phyloP scores from a whole-genome alignment of 2,329 filamentous ascomycete genomes.

The Periconia sp. region DNA sequence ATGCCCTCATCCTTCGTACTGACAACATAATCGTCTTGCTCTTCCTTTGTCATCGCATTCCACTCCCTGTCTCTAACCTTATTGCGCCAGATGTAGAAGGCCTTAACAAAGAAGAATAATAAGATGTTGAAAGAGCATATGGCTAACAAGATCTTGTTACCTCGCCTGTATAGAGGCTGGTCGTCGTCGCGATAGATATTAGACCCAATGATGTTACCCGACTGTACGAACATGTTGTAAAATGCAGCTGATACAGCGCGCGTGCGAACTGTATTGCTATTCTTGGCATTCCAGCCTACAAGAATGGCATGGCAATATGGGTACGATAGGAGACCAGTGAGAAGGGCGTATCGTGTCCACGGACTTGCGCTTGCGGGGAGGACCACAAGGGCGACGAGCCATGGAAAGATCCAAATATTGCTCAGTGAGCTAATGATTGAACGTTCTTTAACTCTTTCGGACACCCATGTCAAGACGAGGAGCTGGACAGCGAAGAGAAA shows the following conservation, averaged over 20 bases:
- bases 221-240: conserved; percentile 55
- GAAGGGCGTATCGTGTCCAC: conserved; percentile 60
- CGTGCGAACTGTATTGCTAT: conserved; percentile 48
- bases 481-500: conserved; percentile 49
- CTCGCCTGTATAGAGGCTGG: conserved; percentile 51
- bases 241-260: conserved; percentile 49
- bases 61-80: conserved; percentile 36
- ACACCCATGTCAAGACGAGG: conserved; percentile 52
- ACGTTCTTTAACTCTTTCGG: conserved; percentile 54
- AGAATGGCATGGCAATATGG: conserved; percentile 58
- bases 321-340: conserved; percentile 58
- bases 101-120: conserved; percentile 45
- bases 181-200: conserved; percentile 58
- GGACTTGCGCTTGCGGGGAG: conserved; percentile 52
- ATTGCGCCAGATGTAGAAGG: conserved; percentile 51
- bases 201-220: conserved; percentile 53
- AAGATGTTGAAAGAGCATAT: conserved; percentile 41
- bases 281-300: conserved; percentile 48
- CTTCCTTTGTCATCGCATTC: conserved; percentile 36
- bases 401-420: conserved; percentile 66
- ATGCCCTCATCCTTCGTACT: conserved; percentile 36
- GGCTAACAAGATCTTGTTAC: conserved; percentile 46
- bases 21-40: conserved; percentile 34
- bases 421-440: conserved; percentile 56
- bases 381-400: conserved; percentile 59